Evolutionary conservation across 345 rosid genomes (phyloP).

Genomic region (Sisymbrium altissimum): DNA sequence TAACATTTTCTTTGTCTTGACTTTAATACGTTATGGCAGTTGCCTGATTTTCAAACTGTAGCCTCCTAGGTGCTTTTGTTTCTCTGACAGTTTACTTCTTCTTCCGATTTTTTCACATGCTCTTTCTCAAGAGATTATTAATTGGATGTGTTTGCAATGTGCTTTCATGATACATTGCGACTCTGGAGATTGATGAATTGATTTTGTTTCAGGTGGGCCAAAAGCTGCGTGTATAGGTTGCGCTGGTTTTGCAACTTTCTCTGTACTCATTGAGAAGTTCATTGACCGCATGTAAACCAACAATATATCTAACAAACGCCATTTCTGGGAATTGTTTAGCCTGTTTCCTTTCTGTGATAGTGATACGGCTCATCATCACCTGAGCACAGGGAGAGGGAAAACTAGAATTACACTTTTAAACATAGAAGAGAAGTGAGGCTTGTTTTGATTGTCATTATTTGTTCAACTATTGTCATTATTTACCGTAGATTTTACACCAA

Average conservation of each 20-base stretch:
- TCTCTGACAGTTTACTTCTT: neutral
- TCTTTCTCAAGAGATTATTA: neutral
- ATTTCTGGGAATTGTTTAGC: conserved; percentile 4
- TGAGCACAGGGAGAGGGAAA: conserved; percentile 5
- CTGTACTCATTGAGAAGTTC: conserved; percentile 93
- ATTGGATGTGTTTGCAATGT: neutral
- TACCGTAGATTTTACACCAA: neutral
- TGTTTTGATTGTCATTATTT: conserved; percentile 8
- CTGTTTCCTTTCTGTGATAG: conserved; percentile 7
- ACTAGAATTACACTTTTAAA: conserved; percentile 13
- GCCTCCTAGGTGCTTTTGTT: neutral
- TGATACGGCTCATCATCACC: conserved; percentile 1
- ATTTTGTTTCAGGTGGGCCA: conserved; percentile 60
- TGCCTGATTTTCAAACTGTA: neutral
- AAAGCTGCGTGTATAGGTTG: conserved; percentile 89
- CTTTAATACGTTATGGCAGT: neutral
- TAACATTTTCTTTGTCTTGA: neutral
- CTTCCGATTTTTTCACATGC: neutral
- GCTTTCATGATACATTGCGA: neutral
- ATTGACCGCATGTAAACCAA: conserved; percentile 59
- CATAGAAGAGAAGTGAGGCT: conserved; percentile 6
- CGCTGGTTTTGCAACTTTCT: conserved; percentile 93
- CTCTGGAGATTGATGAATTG: neutral
- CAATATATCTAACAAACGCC: conserved; percentile 13
- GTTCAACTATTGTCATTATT: neutral